A percentile compares a stretch with the other conserved stretches of the same genome.
These are phyloP conservation scores for Chlamydomonas eustigma DNA, from an alignment of 139 green algal species.

Conservation along the genomic window DNA sequence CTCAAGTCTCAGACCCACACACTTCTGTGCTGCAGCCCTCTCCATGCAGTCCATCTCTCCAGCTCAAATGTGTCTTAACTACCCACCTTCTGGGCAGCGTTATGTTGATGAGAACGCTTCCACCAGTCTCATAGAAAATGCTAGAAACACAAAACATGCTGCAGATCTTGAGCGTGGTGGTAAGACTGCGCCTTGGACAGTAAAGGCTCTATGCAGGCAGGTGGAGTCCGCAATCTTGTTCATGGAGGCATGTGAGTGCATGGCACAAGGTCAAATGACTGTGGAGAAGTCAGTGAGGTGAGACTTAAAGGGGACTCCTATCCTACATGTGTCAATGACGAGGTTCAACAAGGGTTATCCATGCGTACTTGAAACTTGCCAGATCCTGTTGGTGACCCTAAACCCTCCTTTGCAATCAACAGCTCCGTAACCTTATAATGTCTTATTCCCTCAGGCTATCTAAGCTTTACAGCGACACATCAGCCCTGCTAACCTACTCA, in stretches of 20 bases:
- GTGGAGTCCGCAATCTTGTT: slow-evolving; percentile 18
- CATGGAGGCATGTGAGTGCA: slow-evolving; percentile 33
- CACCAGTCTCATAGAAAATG: neutral
- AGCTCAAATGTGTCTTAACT: slow-evolving; percentile 18
- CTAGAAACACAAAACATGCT: neutral
- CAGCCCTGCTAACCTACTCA: neutral
- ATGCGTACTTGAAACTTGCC: neutral
- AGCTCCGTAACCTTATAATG: neutral
- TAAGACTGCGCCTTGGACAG: neutral
- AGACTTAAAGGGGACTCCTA: neutral
- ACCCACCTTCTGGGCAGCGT: neutral
- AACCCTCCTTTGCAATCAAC: neutral
- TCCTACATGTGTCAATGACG: neutral
- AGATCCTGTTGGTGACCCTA: neutral
- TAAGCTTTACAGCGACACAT: neutral
- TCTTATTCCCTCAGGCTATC: neutral
- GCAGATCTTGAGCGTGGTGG: neutral
- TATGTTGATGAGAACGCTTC: neutral
- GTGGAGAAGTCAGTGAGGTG: neutral
- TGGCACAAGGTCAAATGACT: neutral
- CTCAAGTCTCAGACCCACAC: neutral
- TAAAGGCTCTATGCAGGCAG: slow-evolving; percentile 22
- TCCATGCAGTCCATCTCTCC: slow-evolving; percentile 18
- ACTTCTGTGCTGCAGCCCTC: neutral
- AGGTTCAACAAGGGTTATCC: neutral